Conservation (phyloP, 805 yeast species). For the Ogataea trehaloabstinens region DNA sequence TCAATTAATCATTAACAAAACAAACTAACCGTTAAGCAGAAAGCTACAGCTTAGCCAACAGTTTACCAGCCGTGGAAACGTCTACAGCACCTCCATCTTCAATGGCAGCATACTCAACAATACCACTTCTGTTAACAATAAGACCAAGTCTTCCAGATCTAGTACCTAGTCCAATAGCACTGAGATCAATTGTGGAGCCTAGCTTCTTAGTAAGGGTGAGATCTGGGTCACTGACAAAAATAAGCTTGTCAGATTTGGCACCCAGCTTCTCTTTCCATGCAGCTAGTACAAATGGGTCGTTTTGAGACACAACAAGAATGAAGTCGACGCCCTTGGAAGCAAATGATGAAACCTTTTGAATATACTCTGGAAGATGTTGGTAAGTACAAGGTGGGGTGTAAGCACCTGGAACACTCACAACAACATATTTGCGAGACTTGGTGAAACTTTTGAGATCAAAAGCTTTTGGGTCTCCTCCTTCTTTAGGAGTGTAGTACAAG, state of each 20-base stretch:
- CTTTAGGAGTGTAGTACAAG: slow-evolving; percentile 34
- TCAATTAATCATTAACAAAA: no score
- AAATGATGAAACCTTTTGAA: slow-evolving; percentile 48
- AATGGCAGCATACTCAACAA: slow-evolving; percentile 32
- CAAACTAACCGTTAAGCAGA: no score
- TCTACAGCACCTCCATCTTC: slow-evolving; percentile 29
- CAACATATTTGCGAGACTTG: slow-evolving; percentile 52
- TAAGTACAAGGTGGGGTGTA: slow-evolving; percentile 81
- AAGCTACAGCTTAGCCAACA: slow-evolving; percentile 26
- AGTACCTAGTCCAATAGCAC: slow-evolving; percentile 50
- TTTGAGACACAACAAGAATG: slow-evolving; percentile 61
- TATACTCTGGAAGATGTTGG: slow-evolving; percentile 68
- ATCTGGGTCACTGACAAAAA: slow-evolving; percentile 66
- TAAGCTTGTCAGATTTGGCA: slow-evolving; percentile 33
- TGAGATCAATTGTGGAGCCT: slow-evolving; percentile 57
- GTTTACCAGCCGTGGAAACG: slow-evolving; percentile 24
- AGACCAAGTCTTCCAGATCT: slow-evolving; percentile 69
- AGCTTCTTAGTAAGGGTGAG: slow-evolving; percentile 54
- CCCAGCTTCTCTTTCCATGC: slow-evolving; percentile 63
- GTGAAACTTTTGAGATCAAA: slow-evolving; percentile 34
- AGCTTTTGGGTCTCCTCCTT: slow-evolving; percentile 33
- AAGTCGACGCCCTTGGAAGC: slow-evolving; percentile 60
- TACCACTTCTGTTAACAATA: slow-evolving; percentile 50
- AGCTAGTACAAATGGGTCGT: slow-evolving; percentile 67
- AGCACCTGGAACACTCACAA: slow-evolving; percentile 83